Conservation (phyloP, 371 early-diverging fungal genomes). For the Rhizopus sp. region DNA sequence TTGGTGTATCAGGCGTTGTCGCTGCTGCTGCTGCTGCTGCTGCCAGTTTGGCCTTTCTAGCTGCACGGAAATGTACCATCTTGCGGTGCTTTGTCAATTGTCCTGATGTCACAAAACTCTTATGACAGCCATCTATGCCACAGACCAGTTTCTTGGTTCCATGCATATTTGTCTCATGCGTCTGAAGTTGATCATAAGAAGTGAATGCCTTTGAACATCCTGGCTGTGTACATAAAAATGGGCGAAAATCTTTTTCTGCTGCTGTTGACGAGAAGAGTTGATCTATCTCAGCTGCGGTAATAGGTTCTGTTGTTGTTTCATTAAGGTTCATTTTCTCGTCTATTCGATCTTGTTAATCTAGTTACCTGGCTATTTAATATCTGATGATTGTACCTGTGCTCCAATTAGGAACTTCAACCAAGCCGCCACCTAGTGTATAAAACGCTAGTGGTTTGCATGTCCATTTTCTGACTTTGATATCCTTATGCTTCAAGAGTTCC, state of each 20-base stretch:
- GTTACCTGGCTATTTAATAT: constrained; percentile 29
- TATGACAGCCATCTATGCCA: constrained; percentile 51
- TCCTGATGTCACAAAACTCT: constrained; percentile 52
- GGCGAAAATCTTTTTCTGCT: constrained; percentile 49
- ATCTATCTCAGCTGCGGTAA: constrained; percentile 46
- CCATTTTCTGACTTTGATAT: constrained; percentile 40
- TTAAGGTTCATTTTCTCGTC: constrained; percentile 45
- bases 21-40: constrained; percentile 42
- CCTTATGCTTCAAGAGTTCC: constrained; percentile 41
- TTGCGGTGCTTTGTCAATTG: constrained; percentile 55
- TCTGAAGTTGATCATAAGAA: constrained; percentile 46
- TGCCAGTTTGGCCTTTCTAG: constrained; percentile 42
- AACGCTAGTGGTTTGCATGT: constrained; percentile 29
- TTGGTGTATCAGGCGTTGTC: constrained; percentile 10
- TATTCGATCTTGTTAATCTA: constrained; percentile 6
- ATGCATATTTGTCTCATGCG: constrained; percentile 56
- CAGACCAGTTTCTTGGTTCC: constrained; percentile 50
- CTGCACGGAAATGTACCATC: constrained; percentile 56
- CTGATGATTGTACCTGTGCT: constrained; percentile 27
- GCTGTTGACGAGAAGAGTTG: constrained; percentile 46
- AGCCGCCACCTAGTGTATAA: constrained; percentile 36
- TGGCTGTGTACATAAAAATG: constrained; percentile 50
- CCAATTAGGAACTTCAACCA: constrained; percentile 32
- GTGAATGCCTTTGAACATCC: constrained; percentile 52
- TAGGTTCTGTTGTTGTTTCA: constrained; percentile 41